A percentile compares a stretch with the other conserved stretches of the same genome.
phyloP scores from a whole-genome alignment of 192 early-diverging fungal species.

The Backusella macrospora region DNA sequence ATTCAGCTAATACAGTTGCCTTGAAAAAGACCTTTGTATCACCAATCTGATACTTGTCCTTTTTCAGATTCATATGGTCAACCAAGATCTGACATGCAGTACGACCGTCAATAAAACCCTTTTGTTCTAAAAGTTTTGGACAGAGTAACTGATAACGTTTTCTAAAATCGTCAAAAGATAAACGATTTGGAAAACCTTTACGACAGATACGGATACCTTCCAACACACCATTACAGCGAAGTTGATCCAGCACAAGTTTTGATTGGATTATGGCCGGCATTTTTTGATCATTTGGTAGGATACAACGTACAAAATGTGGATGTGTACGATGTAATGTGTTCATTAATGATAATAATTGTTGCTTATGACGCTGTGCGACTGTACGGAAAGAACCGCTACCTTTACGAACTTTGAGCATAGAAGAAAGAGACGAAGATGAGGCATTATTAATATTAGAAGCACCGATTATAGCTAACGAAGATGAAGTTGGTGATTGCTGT shows the following conservation, averaged over 20 bases:
- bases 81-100: slow-evolving; percentile 82
- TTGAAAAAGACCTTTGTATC: slow-evolving; percentile 97
- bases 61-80: slow-evolving; percentile 74
- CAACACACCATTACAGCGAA: slow-evolving; percentile 95
- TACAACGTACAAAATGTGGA: slow-evolving; percentile 99
- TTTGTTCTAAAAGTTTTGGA: slow-evolving; percentile 73
- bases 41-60: slow-evolving; percentile 85
- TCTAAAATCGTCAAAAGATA: slow-evolving; percentile 91
- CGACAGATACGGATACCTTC: slow-evolving; percentile 97
- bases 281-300: slow-evolving; percentile 94
- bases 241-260: slow-evolving; percentile 87
- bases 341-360: slow-evolving; percentile 89
- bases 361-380: slow-evolving; percentile 93
- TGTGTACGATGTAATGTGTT: slow-evolving; percentile 87
- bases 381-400: slow-evolving; percentile 90
- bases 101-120: slow-evolving; percentile 89
- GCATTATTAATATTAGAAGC: slow-evolving; percentile 13
- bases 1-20: slow-evolving; percentile 89
- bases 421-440: slow-evolving; percentile 37
- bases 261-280: slow-evolving; percentile 80
- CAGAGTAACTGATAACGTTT: slow-evolving; percentile 93
- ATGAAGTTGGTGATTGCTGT: not conserved
- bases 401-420: slow-evolving; percentile 56
- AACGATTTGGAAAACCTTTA: slow-evolving; percentile 92
- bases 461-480: not conserved